Evolutionary conservation across 106 monocot species (phyloP).

Genomic region (Allium fistulosum): DNA sequence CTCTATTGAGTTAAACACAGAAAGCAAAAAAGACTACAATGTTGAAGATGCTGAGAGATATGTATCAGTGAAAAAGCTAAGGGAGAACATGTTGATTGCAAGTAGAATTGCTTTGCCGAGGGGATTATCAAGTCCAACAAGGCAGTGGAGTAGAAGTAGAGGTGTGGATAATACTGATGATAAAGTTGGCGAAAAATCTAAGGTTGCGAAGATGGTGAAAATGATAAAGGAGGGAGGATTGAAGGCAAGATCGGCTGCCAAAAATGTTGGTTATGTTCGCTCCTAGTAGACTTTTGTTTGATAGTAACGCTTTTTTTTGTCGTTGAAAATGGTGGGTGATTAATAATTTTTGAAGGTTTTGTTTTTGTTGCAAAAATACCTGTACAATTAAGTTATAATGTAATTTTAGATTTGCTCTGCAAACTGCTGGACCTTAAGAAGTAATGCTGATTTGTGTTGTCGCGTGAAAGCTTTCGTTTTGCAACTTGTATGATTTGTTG

Average conservation of each 20-base stretch:
- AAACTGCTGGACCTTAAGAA: too few relatives aligned
- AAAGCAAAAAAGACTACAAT: slow-evolving; percentile 24
- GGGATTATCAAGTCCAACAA: slow-evolving; percentile 19
- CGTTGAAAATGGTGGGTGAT: too few relatives aligned
- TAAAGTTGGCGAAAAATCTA: slow-evolving; percentile 20
- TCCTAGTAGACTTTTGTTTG: neutral
- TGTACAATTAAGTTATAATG: too few relatives aligned
- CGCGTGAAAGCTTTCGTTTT: too few relatives aligned
- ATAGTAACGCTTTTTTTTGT: too few relatives aligned
- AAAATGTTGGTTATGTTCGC: neutral
- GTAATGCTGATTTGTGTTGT: too few relatives aligned
- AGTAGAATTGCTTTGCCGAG: slow-evolving; percentile 22
- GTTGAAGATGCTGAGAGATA: slow-evolving; percentile 42
- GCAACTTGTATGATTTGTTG: too few relatives aligned
- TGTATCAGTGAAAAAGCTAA: slow-evolving; percentile 39
- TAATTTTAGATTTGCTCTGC: too few relatives aligned
- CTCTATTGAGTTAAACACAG: slow-evolving; percentile 72
- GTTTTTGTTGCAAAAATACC: too few relatives aligned
- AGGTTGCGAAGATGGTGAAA: slow-evolving; percentile 19
- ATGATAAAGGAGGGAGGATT: slow-evolving; percentile 7
- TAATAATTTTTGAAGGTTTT: too few relatives aligned
- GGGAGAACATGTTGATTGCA: slow-evolving; percentile 38
- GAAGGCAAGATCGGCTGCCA: slow-evolving; percentile 10
- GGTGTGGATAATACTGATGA: slow-evolving; percentile 10
- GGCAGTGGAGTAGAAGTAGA: slow-evolving; percentile 9